Base-by-base conservation (phyloP, 129 eudicot genomes). In the Flaveria trinervia region DNA sequence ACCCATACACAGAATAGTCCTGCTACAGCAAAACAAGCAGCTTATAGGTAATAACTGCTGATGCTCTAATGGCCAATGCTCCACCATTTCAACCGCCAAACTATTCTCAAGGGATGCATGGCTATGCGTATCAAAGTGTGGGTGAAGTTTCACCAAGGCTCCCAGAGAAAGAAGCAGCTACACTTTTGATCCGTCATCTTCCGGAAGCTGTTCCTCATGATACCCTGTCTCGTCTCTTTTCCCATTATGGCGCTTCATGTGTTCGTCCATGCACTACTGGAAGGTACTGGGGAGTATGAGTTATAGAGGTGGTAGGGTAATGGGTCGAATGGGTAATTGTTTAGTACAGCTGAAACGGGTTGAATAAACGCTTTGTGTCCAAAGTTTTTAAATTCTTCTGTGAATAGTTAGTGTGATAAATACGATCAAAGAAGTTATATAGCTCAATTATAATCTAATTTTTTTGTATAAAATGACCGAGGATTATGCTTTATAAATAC, bases 181-280 rank as follows among this genome's bases (percentile, higher is more conserved):
- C 91, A 5, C 89, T 90, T 54, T 79, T 90, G 85, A 76, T 88
- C 50, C 96, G 93, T 14, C 93, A 86, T 69, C 92, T 87, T 45
- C 93, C 97, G 5, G 96, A 92, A 75, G 96, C 97, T 49, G 88
- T 92, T 76, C 97, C 96, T 51, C 82, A 76, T 48, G 96, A 89
- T 17, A 89, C 93, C 45, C 82, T 92, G 60, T 61, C 88, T 16
- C 84, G 91, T 5, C 89, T 92, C 78, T 86, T 92, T 81, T 88
- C 93, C n/a, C 91, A 89, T 70, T 92, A 88, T 56, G 93, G 97
- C 30, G 96, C 97, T 78, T 84, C 90, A 81, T 73, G 83, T 77
- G 89, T 89, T 26, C 92, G 96, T 23, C 87, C 92, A 48, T 89
- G 89, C 75, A 70, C 92, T 36, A 72, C 87, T 78, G 97, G 89